A percentile compares a stretch with the other conserved stretches of the same genome.
These are phyloP conservation scores for Corynespora cassiicola DNA, from an alignment of 2,329 filamentous ascomycete genomes.

Conservation along the genomic window DNA sequence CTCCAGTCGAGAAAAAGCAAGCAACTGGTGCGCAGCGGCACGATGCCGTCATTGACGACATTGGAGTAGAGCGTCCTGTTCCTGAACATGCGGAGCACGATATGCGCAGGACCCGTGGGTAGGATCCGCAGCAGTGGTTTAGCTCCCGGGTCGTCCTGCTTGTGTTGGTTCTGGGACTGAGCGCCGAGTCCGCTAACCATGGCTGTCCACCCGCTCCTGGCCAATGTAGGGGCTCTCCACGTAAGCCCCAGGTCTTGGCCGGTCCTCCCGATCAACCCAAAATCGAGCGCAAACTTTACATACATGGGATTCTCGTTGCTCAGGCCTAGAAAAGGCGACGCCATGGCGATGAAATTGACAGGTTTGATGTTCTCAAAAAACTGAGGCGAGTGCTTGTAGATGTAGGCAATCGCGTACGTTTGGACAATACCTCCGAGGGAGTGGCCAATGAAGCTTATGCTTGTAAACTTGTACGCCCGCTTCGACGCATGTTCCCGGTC, in stretches of 20 bases:
- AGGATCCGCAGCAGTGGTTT: conserved; percentile 90
- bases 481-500: conserved; percentile 50
- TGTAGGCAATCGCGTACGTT: conserved; percentile 94
- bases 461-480: conserved; percentile 82
- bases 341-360: conserved; percentile 88
- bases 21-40: conserved; percentile 92
- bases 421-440: conserved; percentile 90
- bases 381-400: conserved; percentile 90
- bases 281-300: conserved; percentile 95
- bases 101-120: conserved; percentile 88
- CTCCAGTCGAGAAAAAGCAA: conserved; percentile 97
- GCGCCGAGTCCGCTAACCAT: conserved; percentile 82
- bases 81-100: conserved; percentile 83
- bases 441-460: conserved; percentile 93
- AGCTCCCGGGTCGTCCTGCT: conserved; percentile 73
- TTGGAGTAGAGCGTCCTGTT: conserved; percentile 95
- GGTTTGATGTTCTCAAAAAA: conserved; percentile 89
- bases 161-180: conserved; percentile 61
- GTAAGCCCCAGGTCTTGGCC: conserved; percentile 94
- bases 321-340: conserved; percentile 85
- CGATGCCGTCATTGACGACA: conserved; percentile 96
- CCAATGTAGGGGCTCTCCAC: conserved; percentile 88
- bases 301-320: conserved; percentile 98
- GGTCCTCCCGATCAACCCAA: conserved; percentile 93
- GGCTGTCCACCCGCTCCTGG: conserved; percentile 85